Percentiles rank a stretch among this genome's conserved stretches.
These are phyloP conservation scores for Syncephalastrum contaminatum DNA, from an alignment of 371 early-diverging fungal species.

Conservation along the genomic window DNA sequence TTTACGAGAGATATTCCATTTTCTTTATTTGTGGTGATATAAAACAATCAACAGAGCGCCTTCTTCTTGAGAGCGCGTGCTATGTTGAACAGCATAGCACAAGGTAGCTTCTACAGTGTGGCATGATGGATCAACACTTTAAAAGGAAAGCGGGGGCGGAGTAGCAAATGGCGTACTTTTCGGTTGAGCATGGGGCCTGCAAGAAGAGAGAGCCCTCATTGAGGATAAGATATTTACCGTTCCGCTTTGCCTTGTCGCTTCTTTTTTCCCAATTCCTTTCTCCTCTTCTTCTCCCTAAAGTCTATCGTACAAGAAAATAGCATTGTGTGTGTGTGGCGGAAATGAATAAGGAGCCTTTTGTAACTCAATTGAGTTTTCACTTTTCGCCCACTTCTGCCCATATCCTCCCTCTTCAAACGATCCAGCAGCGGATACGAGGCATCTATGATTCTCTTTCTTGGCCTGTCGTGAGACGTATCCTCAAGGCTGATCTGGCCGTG, in stretches of 20 bases:
- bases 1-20: too few species aligned
- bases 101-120: too few species aligned
- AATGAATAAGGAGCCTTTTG: constrained; percentile 19
- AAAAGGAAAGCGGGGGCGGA: too few species aligned
- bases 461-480: constrained; percentile 37
- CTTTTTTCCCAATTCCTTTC: constrained; percentile 5
- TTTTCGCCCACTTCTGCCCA: constrained; percentile 33
- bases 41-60: too few species aligned
- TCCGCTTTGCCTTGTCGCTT: constrained; percentile 1
- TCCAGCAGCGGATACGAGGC: constrained; percentile 28
- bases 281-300: neutral
- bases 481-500: constrained; percentile 46
- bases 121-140: too few species aligned
- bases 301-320: neutral
- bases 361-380: constrained; percentile 27
- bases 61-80: too few species aligned
- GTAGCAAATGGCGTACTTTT: too few species aligned
- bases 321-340: too few species aligned
- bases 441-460: constrained; percentile 41
- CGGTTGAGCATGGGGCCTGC: too few species aligned
- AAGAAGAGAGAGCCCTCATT: too few species aligned
- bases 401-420: constrained; percentile 28
- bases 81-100: too few species aligned
- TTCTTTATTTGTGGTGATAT: too few species aligned
- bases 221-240: neutral